A percentile compares a stretch with the other conserved stretches of the same genome.
Conservation (phyloP, 352 stramenopile species). For the Globisporangium ultimum region DNA sequence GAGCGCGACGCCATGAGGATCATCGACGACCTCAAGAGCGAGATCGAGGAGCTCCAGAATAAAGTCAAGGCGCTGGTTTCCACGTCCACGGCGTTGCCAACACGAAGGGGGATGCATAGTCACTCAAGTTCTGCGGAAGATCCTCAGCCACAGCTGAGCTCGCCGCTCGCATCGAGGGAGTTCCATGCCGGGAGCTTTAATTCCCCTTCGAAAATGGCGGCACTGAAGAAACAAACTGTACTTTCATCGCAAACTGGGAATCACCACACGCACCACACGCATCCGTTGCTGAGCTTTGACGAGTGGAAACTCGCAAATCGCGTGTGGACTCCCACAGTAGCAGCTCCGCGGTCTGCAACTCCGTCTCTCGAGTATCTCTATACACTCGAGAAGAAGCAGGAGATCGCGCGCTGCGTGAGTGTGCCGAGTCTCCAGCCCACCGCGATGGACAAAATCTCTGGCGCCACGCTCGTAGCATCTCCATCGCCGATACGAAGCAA, state of each 20-base stretch:
- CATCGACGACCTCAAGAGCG: constrained; percentile 62
- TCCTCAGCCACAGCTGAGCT: not conserved
- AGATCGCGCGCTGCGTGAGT: constrained; percentile 49
- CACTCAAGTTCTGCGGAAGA: not conserved
- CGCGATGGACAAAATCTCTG: constrained; percentile 45
- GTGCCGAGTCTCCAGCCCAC: constrained; percentile 54
- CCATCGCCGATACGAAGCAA: constrained; percentile 16
- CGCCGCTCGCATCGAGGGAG: constrained; percentile 10
- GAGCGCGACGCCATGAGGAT: constrained; percentile 60
- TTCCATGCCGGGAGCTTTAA: not conserved
- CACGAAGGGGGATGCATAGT: not conserved
- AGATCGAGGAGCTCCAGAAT: constrained; percentile 49
- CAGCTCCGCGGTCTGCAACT: constrained; percentile 17
- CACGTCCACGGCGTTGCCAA: constrained; percentile 6
- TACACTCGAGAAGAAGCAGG: constrained; percentile 20
- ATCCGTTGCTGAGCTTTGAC: constrained; percentile 41
- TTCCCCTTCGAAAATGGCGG: constrained; percentile 11
- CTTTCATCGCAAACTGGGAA: too few relatives aligned
- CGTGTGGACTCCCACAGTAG: constrained; percentile 36
- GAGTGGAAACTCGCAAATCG: constrained; percentile 57
- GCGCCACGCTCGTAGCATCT: constrained; percentile 9
- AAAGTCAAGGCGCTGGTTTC: constrained; percentile 48
- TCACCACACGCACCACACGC: not conserved
- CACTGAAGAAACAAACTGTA: constrained; percentile 14
- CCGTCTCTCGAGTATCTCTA: constrained; percentile 30